Base-by-base conservation (phyloP, 2,329 filamentous ascomycete species). In the Aspergillus tamarii region DNA sequence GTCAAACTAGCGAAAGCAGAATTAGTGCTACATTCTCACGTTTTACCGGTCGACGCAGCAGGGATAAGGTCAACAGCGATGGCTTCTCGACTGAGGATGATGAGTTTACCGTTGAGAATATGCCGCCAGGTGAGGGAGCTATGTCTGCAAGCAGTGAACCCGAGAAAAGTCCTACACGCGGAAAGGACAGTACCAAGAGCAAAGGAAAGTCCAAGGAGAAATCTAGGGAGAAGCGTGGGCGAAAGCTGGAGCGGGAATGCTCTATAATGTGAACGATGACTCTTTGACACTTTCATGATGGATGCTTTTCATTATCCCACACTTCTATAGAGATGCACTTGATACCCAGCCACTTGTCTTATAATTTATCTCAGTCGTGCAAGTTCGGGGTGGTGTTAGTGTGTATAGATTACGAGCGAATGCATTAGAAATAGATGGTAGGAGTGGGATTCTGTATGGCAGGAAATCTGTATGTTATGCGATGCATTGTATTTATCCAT, bases 181-280 rank as follows among this genome's bases (percentile, higher is more conserved):
- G 61, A 16, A 73, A 68, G 28, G 69, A 73, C 34, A 61, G 58
- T 1, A 69, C 69, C 34, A 68, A 63, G 30, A 45, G 57, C 21
- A 74, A 71, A 56, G 72, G 70, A 8, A 77, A 75, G 60, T 62
- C 61, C 26, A 80, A 74, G 67, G 72, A 73, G 45, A 75, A 76
- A 58, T 72, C 72, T 28, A 71, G 72, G 55, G 77, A 80, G 61
- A 80, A 74, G 69, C 72, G 71, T 57, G 73, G 67, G 56, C 71
- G 67, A 50, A 75, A 74, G 45, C 74, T 77, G 10, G 81, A 83
- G 48, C 74, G 81, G 56, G 81, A 83, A 66, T 83, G 81, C 69
- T 60, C 70, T 61, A 70, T 81, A 46, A 82, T 81, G 79, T 81
- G 70, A 69, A 28, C n/a, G 19, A 28, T 26, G n/a, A 11, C 30